Evolutionary conservation across 192 early-diverging fungal species (phyloP), one percentile per base, ranked within the genome.

Genomic region (Podila clonocystis): DNA sequence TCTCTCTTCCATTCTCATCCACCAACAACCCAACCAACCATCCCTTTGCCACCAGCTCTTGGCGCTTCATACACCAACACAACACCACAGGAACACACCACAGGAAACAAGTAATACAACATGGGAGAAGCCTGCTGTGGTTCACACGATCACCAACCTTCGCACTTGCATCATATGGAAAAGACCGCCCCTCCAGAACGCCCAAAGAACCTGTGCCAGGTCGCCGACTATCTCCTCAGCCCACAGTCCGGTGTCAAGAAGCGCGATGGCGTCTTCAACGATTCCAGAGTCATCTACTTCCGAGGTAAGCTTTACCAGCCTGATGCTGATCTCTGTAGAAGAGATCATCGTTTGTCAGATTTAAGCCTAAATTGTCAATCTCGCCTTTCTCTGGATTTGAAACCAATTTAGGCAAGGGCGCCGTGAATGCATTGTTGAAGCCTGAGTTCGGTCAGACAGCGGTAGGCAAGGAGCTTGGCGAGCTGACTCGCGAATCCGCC

Each of bases 251-350:
- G 93, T 34, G 74, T 98, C 63, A 94, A 91, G 66, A 86, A 91
- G 55, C 89, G 94, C 80, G 90, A 95, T 75, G 98, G 98, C 50
- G 89, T 95, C 45, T 85, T 97, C 36, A 94, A 96, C 72, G 98
- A 96, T 24, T 90, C 91, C 24, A 87, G 97, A 57, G 93, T 97
- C n/a, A 94, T 95, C 49, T 98, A 92, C 82, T 97, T 98, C 82
- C 96, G 97, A 86, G 93, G 94, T 93, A 75, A 12, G 41, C 36
- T 17, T 45, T 0, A 11, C 11, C 41, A 17, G 3, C 41, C 15
- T 45, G 41, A 45, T 12, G 41, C 41, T 17, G 4, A 45, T 45
- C 41, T 12, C 13, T 4, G 12, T 12, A 3, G 13, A 12, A 45
- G 15, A 45, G 41, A 45, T 45, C 41, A 17, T 45, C 41, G 13